phyloP scores from a whole-genome alignment of 2,329 filamentous ascomycete genomes.

The Penicillium expansum region DNA sequence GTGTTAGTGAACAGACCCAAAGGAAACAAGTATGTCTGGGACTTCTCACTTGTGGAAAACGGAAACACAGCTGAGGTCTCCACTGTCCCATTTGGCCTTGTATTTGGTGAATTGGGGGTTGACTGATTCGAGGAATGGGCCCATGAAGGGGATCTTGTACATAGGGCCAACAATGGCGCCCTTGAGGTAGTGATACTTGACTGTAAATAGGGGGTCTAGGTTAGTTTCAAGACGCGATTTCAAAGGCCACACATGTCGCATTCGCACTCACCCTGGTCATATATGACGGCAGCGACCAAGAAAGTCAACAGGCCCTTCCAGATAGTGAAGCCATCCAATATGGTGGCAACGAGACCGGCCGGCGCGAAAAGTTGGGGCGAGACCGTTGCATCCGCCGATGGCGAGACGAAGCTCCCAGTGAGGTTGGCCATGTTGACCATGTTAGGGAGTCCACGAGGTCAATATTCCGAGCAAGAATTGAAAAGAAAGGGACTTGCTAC shows the following conservation, averaged over 20 bases:
- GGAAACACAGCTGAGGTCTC: slow-evolving; percentile 90
- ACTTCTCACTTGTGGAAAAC: slow-evolving; percentile 91
- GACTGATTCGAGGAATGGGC: slow-evolving; percentile 90
- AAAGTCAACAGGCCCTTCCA: slow-evolving; percentile 69
- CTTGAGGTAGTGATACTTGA: slow-evolving; percentile 72
- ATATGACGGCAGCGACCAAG: slow-evolving; percentile 68
- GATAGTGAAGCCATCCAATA: slow-evolving; percentile 58
- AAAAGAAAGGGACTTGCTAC: not conserved
- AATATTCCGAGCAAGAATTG: not conserved
- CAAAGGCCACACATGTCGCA: not conserved
- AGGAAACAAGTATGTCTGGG: not conserved
- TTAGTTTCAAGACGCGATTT: slow-evolving; percentile 15
- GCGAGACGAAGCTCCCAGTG: slow-evolving; percentile 68
- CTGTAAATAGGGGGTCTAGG: slow-evolving; percentile 44
- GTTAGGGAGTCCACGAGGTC: not conserved
- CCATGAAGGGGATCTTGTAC: slow-evolving; percentile 82
- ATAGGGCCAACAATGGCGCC: slow-evolving; percentile 71
- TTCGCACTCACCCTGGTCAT: slow-evolving; percentile 77
- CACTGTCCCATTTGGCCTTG: slow-evolving; percentile 87
- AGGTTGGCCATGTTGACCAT: slow-evolving; percentile 45
- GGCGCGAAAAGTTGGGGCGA: slow-evolving; percentile 52
- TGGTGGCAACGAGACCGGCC: slow-evolving; percentile 52
- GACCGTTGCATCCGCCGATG: slow-evolving; percentile 61
- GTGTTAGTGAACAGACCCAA: slow-evolving; percentile 2
- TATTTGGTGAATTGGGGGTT: slow-evolving; percentile 91